phyloP scores from a whole-genome alignment of 2,329 filamentous ascomycete species.

The Lachnellula cervina region DNA sequence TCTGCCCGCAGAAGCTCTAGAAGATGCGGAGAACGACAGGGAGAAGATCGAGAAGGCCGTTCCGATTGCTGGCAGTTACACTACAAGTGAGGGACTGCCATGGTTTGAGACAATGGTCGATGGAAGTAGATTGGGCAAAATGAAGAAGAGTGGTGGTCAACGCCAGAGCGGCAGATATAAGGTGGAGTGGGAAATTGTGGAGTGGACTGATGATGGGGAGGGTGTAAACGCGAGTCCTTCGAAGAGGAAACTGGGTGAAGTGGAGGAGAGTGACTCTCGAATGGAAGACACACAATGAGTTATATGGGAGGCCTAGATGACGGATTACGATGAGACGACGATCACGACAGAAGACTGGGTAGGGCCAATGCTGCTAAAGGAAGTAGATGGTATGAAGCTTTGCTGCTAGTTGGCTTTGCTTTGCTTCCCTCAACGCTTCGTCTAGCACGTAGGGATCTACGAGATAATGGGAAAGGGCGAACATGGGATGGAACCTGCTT shows the following conservation, averaged over 20 bases:
- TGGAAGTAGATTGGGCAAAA: slow-evolving; percentile 65
- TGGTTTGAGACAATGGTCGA: slow-evolving; percentile 84
- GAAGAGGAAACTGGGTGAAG: slow-evolving; percentile 50
- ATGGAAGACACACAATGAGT: slow-evolving; percentile 11
- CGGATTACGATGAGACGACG: not conserved
- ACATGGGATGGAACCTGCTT: not conserved
- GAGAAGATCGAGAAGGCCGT: slow-evolving; percentile 20
- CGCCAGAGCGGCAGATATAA: slow-evolving; percentile 51
- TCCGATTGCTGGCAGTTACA: slow-evolving; percentile 14
- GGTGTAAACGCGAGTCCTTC: slow-evolving; percentile 32
- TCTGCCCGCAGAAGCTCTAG: slow-evolving; percentile 48
- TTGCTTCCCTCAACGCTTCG: not conserved
- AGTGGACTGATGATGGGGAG: slow-evolving; percentile 55
- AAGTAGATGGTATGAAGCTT: not conserved
- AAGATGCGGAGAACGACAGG: slow-evolving; percentile 32
- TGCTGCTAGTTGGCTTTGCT: not conserved
- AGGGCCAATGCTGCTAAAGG: not conserved
- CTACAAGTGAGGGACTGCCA: slow-evolving; percentile 53
- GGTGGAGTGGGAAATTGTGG: slow-evolving; percentile 80
- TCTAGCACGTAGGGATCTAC: not conserved
- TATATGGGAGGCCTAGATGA: slow-evolving; percentile 4
- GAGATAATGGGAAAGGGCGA: not conserved
- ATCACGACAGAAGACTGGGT: not conserved
- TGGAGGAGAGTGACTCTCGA: slow-evolving; percentile 11
- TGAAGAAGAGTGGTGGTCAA: slow-evolving; percentile 56